Evolutionary conservation across 352 stramenopile genomes (phyloP), one percentile per base, ranked within the genome.

Genomic region (Plasmopara halstedii): DNA sequence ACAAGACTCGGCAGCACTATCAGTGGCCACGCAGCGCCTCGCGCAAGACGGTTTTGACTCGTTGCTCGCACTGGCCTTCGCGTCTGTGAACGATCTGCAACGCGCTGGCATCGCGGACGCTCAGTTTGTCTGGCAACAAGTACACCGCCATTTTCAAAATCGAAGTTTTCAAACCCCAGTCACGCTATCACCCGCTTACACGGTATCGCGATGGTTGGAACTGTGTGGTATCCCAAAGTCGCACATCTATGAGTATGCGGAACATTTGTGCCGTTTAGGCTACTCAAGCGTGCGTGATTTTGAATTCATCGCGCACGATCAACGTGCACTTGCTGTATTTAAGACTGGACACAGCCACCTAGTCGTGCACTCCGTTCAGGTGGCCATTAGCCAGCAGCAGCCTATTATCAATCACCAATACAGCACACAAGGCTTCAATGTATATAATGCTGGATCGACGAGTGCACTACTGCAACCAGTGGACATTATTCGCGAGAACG

Each of bases 141-240:
- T 70, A 2, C 61, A 58, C 18, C 67, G 62, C n/a, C 59, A 68
- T n/a, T 77, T 85, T 35, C 52, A 62, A 31, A 46, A 46, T 32
- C 64, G 62, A 22, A 62, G 57, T 17, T 73, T 67, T 39, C 60
- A 64, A 3, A 64, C 66, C 5, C 72, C 75, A 2, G 58, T 54
- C 3, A 39, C 49, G 18, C 49, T 84, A 7, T 59, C 66, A 4
- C 36, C 67, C 18, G 53, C 50, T 19, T 68, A 62, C 33, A 77
- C 70, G 27, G 67, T 88, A 50, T 82, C 73, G 26, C 61, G 67
- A 23, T 88, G 76, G 76, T 56, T 88, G 27, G 56, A 70, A 49
- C 56, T 66, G 7, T 84, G 76, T 51, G 47, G 59, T 27, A 73
- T 88, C 42, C 67, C 76, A 5, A 63, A 64, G 23, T 42, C 54